Base-by-base conservation (phyloP, 441 rosid species). In the Metrosideros polymorpha region DNA sequence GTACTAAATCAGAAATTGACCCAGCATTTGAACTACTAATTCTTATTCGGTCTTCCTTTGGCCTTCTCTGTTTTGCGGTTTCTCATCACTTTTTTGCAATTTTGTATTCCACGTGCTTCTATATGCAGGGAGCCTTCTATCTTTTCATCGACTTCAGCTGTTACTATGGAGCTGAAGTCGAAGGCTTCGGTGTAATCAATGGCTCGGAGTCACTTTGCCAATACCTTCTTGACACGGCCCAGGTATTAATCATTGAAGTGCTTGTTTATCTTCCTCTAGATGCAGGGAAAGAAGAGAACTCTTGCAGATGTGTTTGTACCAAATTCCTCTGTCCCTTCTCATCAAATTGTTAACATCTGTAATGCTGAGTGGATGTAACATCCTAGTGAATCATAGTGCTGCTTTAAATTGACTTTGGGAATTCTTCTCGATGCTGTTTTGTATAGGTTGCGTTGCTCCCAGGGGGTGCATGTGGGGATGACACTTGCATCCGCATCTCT, bases 381-480 rank as follows among this genome's bases (percentile, higher is more conserved):
- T 61, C 39, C 32, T 61, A 15, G 66, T 4, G 1, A 57, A 57
- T n/a, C 18, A n/a, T n/a, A 0, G 39, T 61, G 22, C 5, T 2
- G 3, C 71, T 61, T 61, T 30, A 5, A 32, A 61, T 32, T 61
- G 39, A 61, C 24, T 61, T 15, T 29, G 71, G 39, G 39, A 61
- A 61, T 29, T 29, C 2, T 61, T 15, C 71, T 15, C 71, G 7
- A 61, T 30, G 19, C 35, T 61, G 7, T 29, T 61, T 61, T 7
- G 71, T 61, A 56, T 91, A 98, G 99, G 98, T 98, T 84, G 99
- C 99, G 27, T 84, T 96, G 86, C 98, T 98, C 83, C 99, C 99
- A 1, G 99, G 99, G 55, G 98, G 93, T 91, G 99, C 99, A 71
- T 98, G 96, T 25, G 99, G 99, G 83, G 98, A 98, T 12, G 97